Conservation (phyloP, 345 rosid species). For the Citrus inodora region DNA sequence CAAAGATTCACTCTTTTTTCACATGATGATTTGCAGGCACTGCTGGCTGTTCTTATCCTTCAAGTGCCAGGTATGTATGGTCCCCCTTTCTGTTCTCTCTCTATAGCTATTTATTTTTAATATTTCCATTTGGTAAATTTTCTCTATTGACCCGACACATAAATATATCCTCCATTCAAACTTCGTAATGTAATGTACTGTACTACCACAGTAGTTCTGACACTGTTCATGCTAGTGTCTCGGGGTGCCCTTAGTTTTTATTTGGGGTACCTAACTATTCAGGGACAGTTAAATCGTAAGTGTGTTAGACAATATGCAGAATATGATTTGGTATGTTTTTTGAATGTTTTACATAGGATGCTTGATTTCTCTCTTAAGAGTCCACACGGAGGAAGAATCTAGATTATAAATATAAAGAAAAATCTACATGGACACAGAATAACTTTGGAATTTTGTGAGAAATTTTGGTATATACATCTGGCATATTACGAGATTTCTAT, state of each 20-base stretch:
- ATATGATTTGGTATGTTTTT: neutral
- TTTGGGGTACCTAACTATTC: neutral
- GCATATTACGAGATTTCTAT: neutral
- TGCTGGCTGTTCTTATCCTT: constrained; percentile 44
- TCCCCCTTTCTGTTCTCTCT: neutral
- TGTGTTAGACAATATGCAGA: neutral
- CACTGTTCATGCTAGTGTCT: neutral
- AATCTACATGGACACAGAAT: neutral
- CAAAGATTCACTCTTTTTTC: neutral
- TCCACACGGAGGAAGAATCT: neutral
- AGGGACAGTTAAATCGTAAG: neutral
- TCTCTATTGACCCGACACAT: neutral
- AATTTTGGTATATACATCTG: neutral
- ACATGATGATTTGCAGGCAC: constrained; percentile 28
- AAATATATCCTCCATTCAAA: neutral
- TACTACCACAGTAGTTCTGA: neutral
- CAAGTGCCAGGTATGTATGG: constrained; percentile 38
- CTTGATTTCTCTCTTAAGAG: neutral
- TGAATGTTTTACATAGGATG: neutral
- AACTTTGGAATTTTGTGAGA: neutral
- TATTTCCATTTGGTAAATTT: neutral
- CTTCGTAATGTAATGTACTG: neutral
- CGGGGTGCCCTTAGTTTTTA: neutral
- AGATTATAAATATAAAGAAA: neutral
- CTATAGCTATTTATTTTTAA: neutral